Conservation (phyloP, 108 stramenopile species). For the Aurantiochytrium sp. region DNA sequence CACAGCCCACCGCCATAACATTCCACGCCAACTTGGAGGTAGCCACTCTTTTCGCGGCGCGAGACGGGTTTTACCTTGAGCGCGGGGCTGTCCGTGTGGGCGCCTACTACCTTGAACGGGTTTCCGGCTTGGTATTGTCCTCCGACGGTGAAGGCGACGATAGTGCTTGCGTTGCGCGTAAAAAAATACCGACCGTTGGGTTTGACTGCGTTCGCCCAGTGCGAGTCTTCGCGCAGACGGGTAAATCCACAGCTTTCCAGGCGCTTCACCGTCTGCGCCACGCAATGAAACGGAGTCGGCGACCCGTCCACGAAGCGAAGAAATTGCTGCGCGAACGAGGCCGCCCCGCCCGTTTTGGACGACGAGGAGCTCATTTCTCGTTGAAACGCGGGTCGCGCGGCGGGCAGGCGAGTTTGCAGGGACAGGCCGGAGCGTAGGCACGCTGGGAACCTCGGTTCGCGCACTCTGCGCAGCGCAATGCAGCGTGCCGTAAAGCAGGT, state of each 20-base stretch:
- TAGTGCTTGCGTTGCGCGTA: constrained; percentile 18
- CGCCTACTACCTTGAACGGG: constrained; percentile 15
- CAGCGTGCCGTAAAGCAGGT: no score
- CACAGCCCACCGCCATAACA: constrained; percentile 58
- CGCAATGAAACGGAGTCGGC: constrained; percentile 28
- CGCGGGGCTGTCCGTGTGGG: constrained; percentile 41
- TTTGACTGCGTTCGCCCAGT: background rate
- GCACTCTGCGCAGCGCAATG: no score
- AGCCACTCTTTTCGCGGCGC: background rate
- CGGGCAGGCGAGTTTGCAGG: no score
- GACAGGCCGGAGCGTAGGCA: no score
- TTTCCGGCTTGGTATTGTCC: constrained; percentile 15
- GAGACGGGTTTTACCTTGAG: constrained; percentile 35
- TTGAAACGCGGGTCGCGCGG: no score
- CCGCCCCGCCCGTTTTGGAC: background rate
- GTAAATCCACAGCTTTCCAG: constrained; percentile 12
- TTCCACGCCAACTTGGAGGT: constrained; percentile 1
- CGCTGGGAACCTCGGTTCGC: no score
- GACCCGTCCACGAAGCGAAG: constrained; percentile 14
- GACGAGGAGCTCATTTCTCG: background rate
- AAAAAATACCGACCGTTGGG: constrained; percentile 28
- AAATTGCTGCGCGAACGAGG: background rate
- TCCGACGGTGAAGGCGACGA: constrained; percentile 42
- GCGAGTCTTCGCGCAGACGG: constrained; percentile 19
- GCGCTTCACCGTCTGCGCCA: background rate